A percentile compares a stretch with the other conserved stretches of the same genome.
Evolutionary conservation across 768 basidiomycete species (phyloP).

Genomic region (Macrocybe gigantea): DNA sequence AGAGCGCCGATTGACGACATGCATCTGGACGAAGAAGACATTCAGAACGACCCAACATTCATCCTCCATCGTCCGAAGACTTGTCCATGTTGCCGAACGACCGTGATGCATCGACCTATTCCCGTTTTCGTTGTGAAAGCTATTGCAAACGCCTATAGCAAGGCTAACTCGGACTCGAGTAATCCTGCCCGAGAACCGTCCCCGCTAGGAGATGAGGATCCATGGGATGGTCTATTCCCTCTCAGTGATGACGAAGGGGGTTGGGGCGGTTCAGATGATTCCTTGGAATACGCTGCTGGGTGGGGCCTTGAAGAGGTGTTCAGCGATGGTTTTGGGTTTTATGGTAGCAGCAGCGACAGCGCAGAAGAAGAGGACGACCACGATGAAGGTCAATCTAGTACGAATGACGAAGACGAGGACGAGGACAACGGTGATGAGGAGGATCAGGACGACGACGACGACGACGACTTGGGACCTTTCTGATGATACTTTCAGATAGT

Average conservation of each 20-base stretch:
- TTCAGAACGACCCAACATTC: constrained; percentile 31
- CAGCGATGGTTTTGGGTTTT: neutral
- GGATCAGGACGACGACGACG: constrained; percentile 6
- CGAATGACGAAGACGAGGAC: constrained; percentile 24
- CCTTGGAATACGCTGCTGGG: neutral
- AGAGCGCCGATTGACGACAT: constrained; percentile 48
- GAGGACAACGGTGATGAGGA: constrained; percentile 30
- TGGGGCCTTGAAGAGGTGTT: neutral
- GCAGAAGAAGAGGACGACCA: constrained; percentile 16
- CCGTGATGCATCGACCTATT: constrained; percentile 51
- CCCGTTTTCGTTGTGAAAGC: constrained; percentile 67
- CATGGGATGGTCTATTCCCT: constrained; percentile 69
- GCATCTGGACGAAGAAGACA: constrained; percentile 29
- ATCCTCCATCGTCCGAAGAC: constrained; percentile 58
- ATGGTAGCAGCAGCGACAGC: neutral
- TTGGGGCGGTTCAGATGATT: no score
- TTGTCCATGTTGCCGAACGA: constrained; percentile 66
- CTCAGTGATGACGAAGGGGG: constrained; percentile 29
- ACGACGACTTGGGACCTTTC: neutral
- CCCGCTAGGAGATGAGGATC: constrained; percentile 42
- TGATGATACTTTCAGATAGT: no score
- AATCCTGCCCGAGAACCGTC: neutral
- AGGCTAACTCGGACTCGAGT: constrained; percentile 29
- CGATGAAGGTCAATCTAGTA: constrained; percentile 22
- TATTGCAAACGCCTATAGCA: constrained; percentile 39